Evolutionary conservation across 164 flowering plant genomes (phyloP), one percentile per base, ranked within the genome.

Genomic region (Vitis labrusca): DNA sequence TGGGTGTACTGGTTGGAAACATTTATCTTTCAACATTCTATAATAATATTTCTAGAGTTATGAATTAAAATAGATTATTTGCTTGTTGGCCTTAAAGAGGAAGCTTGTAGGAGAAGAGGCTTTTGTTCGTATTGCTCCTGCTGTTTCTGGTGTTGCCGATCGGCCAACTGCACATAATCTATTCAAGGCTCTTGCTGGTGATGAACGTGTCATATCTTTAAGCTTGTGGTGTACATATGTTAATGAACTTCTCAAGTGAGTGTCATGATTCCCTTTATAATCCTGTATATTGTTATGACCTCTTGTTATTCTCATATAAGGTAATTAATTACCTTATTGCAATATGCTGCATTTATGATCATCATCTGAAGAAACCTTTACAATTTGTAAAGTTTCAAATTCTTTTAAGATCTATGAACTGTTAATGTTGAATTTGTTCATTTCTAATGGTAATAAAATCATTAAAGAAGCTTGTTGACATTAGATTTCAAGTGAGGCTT

Each of bases 141-240:
- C 96, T 70, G 74, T 95, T 66, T 76, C 98, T 75, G 99, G 98
- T 78, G 84, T 95, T 64, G 97, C 98, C 76, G 99, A 95, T 82
- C 84, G 81, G 72, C 64, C 96, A 47, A 95, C 97, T 49, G 96
- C 73, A 17, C 97, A 95, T 77, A 83, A 83, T 76, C 88, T 95
- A 70, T 95, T 84, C 77, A 90, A 85, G 82, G 90, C 96, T 76
- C 98, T 95, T 80, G 88, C 86, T 72, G 91, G 93, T 77, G 85
- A 90, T 66, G 83, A 83, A 63, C 14, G 67, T 61, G 96, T 94
- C 59, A 78, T 95, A 53, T 90, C 97, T 32, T 81, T 90, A 71
- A 80, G 77, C 71, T 30, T 78, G 50, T 95, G 97, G 97, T 77
- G 83, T 49, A 76, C 85, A 58, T 93, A 88, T 61, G 67, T 95